Evolutionary conservation across 164 flowering plant species (phyloP).

Genomic region (Nelumbo lutea): DNA sequence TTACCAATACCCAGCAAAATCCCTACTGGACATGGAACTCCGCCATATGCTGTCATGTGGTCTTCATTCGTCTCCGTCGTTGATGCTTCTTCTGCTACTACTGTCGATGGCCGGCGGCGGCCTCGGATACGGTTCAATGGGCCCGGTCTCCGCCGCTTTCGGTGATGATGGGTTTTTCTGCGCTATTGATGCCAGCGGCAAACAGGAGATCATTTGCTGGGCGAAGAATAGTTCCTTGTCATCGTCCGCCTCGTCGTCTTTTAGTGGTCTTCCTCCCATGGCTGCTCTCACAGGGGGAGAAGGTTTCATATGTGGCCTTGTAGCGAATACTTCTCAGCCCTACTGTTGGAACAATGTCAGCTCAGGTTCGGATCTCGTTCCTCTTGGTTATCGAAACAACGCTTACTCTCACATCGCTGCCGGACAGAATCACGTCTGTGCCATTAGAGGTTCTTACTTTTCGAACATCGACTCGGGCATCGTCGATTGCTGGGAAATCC

Average conservation of each 20-base stretch:
- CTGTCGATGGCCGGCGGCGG: slow-evolving; percentile 13
- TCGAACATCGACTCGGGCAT: slow-evolving; percentile 43
- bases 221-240: slow-evolving; percentile 39
- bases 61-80: neutral
- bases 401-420: slow-evolving; percentile 71
- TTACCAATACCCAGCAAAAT: neutral
- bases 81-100: slow-evolving; percentile 17
- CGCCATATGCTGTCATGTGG: neutral
- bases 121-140: slow-evolving; percentile 75
- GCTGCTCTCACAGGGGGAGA: slow-evolving; percentile 81
- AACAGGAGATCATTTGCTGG: slow-evolving; percentile 76
- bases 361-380: slow-evolving; percentile 57
- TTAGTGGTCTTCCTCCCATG: slow-evolving; percentile 45
- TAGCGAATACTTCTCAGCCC: slow-evolving; percentile 55
- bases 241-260: slow-evolving; percentile 10
- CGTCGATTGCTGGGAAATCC: slow-evolving; percentile 80
- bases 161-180: slow-evolving; percentile 71
- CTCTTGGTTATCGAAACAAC: slow-evolving; percentile 29
- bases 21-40: slow-evolving; percentile 1
- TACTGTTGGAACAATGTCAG: slow-evolving; percentile 55
- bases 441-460: slow-evolving; percentile 67
- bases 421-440: slow-evolving; percentile 79
- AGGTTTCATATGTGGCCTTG: slow-evolving; percentile 74
- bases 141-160: slow-evolving; percentile 74
- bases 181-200: slow-evolving; percentile 85